phyloP scores from a whole-genome alignment of 2,329 filamentous ascomycete species.

The Intubia oerlemansii region DNA sequence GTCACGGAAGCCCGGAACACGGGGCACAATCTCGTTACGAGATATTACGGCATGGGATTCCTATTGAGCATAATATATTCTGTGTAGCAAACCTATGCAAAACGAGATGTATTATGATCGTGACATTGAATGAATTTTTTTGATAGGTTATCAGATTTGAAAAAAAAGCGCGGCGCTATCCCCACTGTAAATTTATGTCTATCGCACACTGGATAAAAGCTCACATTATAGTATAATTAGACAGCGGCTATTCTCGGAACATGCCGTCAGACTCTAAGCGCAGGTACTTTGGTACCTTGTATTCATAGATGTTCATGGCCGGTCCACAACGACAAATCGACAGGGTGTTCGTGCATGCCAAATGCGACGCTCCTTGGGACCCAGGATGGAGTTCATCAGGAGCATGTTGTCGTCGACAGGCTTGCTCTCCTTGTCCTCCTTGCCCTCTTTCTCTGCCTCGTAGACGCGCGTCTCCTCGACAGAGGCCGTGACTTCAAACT shows the following conservation, averaged over 20 bases:
- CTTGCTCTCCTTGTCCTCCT: not conserved
- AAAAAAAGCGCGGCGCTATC: not conserved
- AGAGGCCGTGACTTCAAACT: slow-evolving; percentile 61
- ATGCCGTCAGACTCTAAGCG: too few species aligned
- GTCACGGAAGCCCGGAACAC: too few species aligned
- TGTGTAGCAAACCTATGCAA: too few species aligned
- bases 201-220: not conserved
- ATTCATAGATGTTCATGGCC: not conserved
- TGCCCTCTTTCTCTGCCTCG: slow-evolving; percentile 12
- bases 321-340: slow-evolving; percentile 30
- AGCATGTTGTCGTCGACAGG: slow-evolving; percentile 20
- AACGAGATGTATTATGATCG: too few species aligned
- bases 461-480: slow-evolving; percentile 57
- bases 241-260: too few species aligned
- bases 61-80: too few species aligned
- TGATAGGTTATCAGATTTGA: too few species aligned
- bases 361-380: slow-evolving; percentile 36
- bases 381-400: slow-evolving; percentile 36
- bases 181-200: slow-evolving; percentile 1
- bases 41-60: too few species aligned
- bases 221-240: not conserved
- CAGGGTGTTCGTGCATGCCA: slow-evolving; percentile 42
- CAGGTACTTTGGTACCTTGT: too few species aligned
- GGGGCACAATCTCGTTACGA: too few species aligned
- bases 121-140: too few species aligned